phyloP scores from a whole-genome alignment of 352 stramenopile species.

The Albugo candida region DNA sequence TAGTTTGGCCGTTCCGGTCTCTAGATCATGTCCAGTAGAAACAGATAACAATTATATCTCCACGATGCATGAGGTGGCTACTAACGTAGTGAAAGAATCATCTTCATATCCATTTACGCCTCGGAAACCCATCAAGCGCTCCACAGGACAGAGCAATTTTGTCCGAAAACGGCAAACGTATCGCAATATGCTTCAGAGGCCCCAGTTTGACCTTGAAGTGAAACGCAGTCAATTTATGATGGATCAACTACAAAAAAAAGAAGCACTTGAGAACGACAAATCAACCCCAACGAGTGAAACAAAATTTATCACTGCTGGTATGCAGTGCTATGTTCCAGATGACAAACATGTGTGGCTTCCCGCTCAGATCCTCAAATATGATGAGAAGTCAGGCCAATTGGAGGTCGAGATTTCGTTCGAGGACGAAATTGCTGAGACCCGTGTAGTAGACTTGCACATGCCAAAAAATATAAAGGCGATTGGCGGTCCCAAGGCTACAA shows the following conservation, averaged over 20 bases:
- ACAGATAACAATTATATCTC: too few species aligned
- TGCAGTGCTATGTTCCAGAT: conserved; percentile 81
- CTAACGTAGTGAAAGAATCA: too few species aligned
- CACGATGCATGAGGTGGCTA: too few species aligned
- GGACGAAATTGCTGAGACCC: conserved; percentile 31
- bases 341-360: conserved; percentile 74
- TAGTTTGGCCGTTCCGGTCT: too few species aligned
- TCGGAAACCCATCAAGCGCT: conserved; percentile 18
- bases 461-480: conserved; percentile 68
- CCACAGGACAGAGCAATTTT: conserved; percentile 42
- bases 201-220: conserved; percentile 63
- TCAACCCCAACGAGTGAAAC: conserved; percentile 11
- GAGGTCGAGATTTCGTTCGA: conserved; percentile 57
- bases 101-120: too few species aligned
- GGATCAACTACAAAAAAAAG: conserved; percentile 58
- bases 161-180: conserved; percentile 65
- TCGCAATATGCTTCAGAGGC: conserved; percentile 6
- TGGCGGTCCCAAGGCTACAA: conserved; percentile 47
- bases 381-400: conserved; percentile 58
- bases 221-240: conserved; percentile 72
- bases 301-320: conserved; percentile 56
- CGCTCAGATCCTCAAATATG: conserved; percentile 67
- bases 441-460: conserved; percentile 65
- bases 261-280: conserved; percentile 13
- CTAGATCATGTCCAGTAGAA: too few species aligned